Conservation (phyloP, 768 basidiomycete species). For the Kwoniella shandongensis region DNA sequence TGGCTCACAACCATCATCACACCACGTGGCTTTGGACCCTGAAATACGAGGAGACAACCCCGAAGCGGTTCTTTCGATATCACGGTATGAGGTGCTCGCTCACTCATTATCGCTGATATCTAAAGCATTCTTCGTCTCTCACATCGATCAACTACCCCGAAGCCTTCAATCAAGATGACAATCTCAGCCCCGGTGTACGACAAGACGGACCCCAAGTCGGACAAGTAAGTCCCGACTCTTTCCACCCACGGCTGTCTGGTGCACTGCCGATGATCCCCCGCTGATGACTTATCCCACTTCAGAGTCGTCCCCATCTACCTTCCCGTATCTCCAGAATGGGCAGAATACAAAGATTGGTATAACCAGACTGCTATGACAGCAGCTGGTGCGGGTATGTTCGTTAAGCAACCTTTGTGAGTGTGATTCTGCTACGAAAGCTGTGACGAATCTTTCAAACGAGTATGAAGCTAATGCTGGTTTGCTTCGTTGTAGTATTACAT, state of each 20-base stretch:
- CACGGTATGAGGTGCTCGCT: too few species aligned
- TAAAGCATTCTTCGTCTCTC: too few species aligned
- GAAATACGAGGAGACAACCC: too few species aligned
- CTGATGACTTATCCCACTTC: background rate
- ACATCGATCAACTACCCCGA: too few species aligned
- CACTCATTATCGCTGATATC: too few species aligned
- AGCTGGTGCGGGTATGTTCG: slow-evolving; percentile 47
- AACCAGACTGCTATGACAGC: slow-evolving; percentile 36
- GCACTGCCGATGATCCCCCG: background rate
- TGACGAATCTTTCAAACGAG: too few species aligned
- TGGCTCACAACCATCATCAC: too few species aligned
- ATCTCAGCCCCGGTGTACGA: slow-evolving; percentile 41
- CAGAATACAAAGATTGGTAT: slow-evolving; percentile 35
- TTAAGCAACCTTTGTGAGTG: slow-evolving; percentile 46
- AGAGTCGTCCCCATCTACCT: slow-evolving; percentile 41
- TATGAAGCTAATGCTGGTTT: too few species aligned
- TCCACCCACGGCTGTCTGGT: background rate
- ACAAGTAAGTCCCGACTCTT: slow-evolving; percentile 24
- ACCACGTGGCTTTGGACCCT: background rate
- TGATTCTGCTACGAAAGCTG: background rate
- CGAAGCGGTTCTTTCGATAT: too few species aligned
- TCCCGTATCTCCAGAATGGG: slow-evolving; percentile 40
- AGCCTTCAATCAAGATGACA: too few species aligned
- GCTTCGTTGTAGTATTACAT: slow-evolving; percentile 44
- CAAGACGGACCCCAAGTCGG: slow-evolving; percentile 39